Base-by-base conservation (phyloP, 805 yeast genomes). In the Ogataea siamensis region DNA sequence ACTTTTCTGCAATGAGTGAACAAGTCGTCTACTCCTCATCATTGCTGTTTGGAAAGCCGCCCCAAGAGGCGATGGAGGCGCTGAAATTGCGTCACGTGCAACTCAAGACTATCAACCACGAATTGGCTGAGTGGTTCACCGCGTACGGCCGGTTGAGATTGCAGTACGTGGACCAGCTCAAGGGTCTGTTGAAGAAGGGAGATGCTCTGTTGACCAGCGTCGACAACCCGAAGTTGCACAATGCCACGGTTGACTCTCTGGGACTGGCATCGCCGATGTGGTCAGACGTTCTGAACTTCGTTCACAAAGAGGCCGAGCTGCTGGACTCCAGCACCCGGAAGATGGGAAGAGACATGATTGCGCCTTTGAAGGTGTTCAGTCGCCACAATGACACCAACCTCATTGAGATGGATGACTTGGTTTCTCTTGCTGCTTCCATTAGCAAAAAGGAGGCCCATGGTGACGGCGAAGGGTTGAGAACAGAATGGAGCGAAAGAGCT, bases 401-500 rank as follows among this genome's bases (percentile, higher is more conserved):
- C 43, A 61, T 64, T 38, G 66, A 66, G 47, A 47, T 68, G 51
- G 69, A 66, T 34, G 70, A 70, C 26, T 37, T 62, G 25, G 33
- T 37, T 13, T 43, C 50, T n/a, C 28, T 61, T 24, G 61, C 66
- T 2, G 28, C 41, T 5, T 42, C 50, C 4, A 46, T 61, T 21
- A 21, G 49, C 16, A 30, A 40, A 3, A 32, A 39, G 8, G 54
- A 57, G 14, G 37, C 44, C 3, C 34, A 38, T 3, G 53, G 49
- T 16, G 73, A 64, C 46, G 60, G 66, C 32, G 58, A 54, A 11
- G 58, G 62, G 32, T 71, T 77, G 21, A 78, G 73, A 37, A 67
- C 67, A 23, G 73, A 76, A 50, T 87, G 96, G 96, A 80, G 79
- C 45, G 66, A 75, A 37, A 79, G 80, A 57, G 91, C 93, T 2